phyloP scores from a whole-genome alignment of 345 rosid species.

The Acer saccharum region DNA sequence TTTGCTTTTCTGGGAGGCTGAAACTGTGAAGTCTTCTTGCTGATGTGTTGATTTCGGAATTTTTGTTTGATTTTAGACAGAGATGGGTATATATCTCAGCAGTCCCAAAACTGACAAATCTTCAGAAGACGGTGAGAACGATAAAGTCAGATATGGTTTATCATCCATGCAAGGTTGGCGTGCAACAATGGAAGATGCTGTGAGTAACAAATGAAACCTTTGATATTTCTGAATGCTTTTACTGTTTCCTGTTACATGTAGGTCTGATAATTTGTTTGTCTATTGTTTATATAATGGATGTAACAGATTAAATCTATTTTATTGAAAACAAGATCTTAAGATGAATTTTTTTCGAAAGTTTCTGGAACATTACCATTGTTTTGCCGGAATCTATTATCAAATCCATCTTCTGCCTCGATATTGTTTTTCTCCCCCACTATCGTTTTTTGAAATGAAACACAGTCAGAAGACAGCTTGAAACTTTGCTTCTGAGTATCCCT shows the following conservation, averaged over 20 bases:
- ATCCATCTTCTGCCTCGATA: too few species aligned
- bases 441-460: not conserved
- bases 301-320: not conserved
- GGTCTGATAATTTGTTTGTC: not conserved
- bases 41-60: not conserved
- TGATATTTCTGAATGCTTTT: not conserved
- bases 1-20: constrained; percentile 1
- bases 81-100: constrained; percentile 95
- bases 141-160: constrained; percentile 76
- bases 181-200: constrained; percentile 97
- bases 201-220: constrained; percentile 47
- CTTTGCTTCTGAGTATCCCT: not conserved
- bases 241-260: not conserved
- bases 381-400: not conserved
- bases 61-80: constrained; percentile 28
- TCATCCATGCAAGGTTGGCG: constrained; percentile 99
- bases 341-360: not conserved
- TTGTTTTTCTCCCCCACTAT: not conserved
- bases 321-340: not conserved
- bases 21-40: not conserved
- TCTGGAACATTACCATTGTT: not conserved
- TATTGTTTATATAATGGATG: not conserved
- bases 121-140: constrained; percentile 86
- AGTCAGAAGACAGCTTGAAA: not conserved
- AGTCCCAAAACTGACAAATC: constrained; percentile 93